Conservation (phyloP, 73 alveolate species). For the Paramecium biaurelia region DNA sequence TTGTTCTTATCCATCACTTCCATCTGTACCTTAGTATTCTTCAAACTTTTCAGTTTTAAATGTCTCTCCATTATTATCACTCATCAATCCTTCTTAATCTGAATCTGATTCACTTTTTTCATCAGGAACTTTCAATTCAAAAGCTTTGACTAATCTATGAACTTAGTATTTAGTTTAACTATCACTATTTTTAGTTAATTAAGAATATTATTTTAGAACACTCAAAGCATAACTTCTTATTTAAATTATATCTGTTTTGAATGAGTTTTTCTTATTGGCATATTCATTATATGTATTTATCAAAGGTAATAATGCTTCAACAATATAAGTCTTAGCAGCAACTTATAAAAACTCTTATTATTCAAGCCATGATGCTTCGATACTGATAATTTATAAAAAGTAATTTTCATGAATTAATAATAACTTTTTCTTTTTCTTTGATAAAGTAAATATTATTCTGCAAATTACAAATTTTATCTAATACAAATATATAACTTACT, state of each 20-base stretch:
- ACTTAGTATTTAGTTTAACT: not conserved
- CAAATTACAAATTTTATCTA: not conserved
- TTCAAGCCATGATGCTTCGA: slow-evolving; percentile 19
- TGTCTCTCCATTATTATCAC: not conserved
- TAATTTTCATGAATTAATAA: not conserved
- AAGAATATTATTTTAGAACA: not conserved
- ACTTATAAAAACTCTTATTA: not conserved
- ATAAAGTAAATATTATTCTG: not conserved
- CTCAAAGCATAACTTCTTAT: not conserved
- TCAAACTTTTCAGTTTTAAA: not conserved
- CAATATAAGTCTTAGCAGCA: not conserved
- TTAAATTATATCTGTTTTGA: not conserved
- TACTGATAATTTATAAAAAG: not conserved
- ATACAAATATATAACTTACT: not conserved
- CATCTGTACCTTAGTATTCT: not conserved
- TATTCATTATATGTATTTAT: slow-evolving; percentile 14
- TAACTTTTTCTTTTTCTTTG: not conserved
- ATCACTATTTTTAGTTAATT: not conserved
- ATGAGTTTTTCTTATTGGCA: not conserved
- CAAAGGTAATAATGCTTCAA: not conserved
- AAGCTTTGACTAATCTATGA: not conserved
- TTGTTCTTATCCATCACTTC: not conserved
- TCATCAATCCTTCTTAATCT: not conserved
- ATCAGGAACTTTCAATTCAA: not conserved
- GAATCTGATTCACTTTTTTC: not conserved